Conservation (phyloP, 345 rosid genomes). For the Carallia pectinifolia region DNA sequence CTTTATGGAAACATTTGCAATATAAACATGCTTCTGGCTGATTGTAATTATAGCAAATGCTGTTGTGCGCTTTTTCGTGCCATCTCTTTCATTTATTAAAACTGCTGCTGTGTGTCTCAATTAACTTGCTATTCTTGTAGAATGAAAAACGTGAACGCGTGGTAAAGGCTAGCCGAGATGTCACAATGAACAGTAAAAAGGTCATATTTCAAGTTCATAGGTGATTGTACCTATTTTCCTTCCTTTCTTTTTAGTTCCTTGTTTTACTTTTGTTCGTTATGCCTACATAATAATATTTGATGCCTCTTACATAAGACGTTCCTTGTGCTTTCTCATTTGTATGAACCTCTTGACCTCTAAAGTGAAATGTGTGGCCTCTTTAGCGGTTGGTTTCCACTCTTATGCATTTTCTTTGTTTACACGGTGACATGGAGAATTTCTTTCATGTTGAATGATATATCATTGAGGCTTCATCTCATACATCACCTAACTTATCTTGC, state of each 20-base stretch:
- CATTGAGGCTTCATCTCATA: background rate
- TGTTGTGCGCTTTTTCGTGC: background rate
- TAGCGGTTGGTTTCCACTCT: background rate
- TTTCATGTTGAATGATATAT: background rate
- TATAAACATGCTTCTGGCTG: background rate
- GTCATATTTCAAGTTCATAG: constrained; percentile 98
- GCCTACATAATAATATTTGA: background rate
- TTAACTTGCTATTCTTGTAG: constrained; percentile 31
- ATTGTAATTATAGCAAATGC: background rate
- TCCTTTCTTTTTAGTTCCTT: background rate
- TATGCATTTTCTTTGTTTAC: background rate
- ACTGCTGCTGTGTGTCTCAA: background rate
- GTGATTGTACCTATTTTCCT: constrained; percentile 30
- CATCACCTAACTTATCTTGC: background rate
- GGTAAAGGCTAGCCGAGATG: constrained; percentile 93
- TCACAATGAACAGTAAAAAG: constrained; percentile 88
- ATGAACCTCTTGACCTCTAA: background rate
- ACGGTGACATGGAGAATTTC: background rate
- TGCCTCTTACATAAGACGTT: background rate
- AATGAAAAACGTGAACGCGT: constrained; percentile 93
- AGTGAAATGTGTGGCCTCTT: background rate
- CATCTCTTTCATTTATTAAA: background rate
- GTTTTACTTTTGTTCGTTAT: background rate
- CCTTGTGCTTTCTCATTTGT: background rate
- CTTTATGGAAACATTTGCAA: background rate